A percentile compares a stretch with the other conserved stretches of the same genome.
Conservation (phyloP, 2,329 filamentous ascomycete species). For the Pseudocercospora fijiensis region DNA sequence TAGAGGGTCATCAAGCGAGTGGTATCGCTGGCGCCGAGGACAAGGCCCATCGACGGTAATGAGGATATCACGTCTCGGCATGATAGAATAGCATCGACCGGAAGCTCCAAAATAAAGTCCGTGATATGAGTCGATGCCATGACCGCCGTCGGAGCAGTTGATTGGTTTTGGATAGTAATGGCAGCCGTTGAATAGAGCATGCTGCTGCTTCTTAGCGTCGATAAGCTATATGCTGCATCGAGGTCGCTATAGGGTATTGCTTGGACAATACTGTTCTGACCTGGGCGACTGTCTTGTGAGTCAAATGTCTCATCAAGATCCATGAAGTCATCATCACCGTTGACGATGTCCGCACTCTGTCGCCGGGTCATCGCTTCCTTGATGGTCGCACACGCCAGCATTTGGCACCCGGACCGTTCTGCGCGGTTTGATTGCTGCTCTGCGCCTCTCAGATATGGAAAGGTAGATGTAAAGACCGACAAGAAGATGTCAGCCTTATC, state of each 20-base stretch:
- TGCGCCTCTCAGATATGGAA: constrained; percentile 1
- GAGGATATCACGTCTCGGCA: constrained; percentile 28
- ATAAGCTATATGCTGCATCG: constrained; percentile 25
- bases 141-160: background rate
- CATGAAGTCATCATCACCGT: constrained; percentile 58
- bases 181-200: constrained; percentile 29
- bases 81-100: constrained; percentile 27
- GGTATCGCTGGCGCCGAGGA: constrained; percentile 38
- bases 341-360: constrained; percentile 29
- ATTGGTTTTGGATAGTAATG: constrained; percentile 6
- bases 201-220: constrained; percentile 24
- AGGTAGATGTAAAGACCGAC: constrained; percentile 36
- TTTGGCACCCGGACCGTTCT: background rate
- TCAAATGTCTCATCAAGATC: constrained; percentile 66
- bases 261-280: constrained; percentile 38
- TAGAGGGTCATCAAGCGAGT: constrained; percentile 51
- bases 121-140: constrained; percentile 21
- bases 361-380: constrained; percentile 13
- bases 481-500: constrained; percentile 47
- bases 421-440: background rate
- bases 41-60: constrained; percentile 29
- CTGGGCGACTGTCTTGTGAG: constrained; percentile 55
- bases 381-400: constrained; percentile 15
- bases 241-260: constrained; percentile 50
- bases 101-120: constrained; percentile 31